Conservation (phyloP, 306 rosid species). For the Glycine tomentella region DNA sequence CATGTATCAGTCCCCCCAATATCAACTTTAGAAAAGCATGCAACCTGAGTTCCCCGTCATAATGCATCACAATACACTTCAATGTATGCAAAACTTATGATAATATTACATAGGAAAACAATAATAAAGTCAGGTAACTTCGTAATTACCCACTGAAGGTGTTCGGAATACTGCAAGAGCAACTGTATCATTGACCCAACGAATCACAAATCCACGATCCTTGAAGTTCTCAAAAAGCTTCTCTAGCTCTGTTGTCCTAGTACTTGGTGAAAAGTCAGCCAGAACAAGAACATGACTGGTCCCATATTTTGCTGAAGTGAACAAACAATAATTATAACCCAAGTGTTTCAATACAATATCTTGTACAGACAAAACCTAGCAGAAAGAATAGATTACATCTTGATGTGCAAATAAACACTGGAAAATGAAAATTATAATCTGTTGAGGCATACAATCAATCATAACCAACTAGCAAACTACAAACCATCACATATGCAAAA, state of each 20-base stretch:
- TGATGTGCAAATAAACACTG: constrained; percentile 13
- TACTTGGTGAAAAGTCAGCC: constrained; percentile 76
- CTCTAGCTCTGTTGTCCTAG: constrained; percentile 80
- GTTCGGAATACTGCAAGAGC: constrained; percentile 90
- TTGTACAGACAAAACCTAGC: constrained; percentile 11
- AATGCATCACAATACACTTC: constrained; percentile 5
- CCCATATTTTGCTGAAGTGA: constrained; percentile 71
- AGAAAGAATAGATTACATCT: constrained; percentile 25
- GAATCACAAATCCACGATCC: constrained; percentile 73
- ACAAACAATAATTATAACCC: constrained; percentile 41
- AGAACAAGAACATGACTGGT: constrained; percentile 82
- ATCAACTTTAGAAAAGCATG: neutral
- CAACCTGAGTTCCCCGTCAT: constrained; percentile 35
- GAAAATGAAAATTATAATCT: neutral
- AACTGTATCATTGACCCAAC: constrained; percentile 90
- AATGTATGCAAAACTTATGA: constrained; percentile 7
- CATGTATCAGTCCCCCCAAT: too few species aligned
- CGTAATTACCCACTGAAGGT: constrained; percentile 72
- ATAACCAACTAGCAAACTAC: constrained; percentile 9
- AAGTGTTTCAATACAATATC: neutral
- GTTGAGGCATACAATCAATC: too few species aligned
- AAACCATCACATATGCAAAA: neutral
- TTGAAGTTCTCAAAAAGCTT: constrained; percentile 68
- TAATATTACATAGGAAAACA: neutral
- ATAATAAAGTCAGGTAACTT: constrained; percentile 6